A percentile compares a stretch with the other conserved stretches of the same genome.
These are phyloP conservation scores for Vigna angularis DNA, from an alignment of 306 rosid species.

Conservation along the genomic window DNA sequence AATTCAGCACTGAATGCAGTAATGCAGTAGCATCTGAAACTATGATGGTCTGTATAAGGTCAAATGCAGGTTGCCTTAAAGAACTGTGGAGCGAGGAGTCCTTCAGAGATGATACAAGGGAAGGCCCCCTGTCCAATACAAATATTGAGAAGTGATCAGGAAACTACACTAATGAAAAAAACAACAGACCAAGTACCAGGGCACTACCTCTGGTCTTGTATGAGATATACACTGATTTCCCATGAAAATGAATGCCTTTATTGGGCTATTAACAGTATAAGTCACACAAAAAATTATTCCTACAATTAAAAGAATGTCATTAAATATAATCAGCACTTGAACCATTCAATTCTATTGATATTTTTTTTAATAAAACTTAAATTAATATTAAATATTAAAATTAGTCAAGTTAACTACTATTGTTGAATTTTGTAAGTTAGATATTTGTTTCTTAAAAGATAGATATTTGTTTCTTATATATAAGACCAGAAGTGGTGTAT, in stretches of 20 bases:
- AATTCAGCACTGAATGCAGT: constrained; percentile 62
- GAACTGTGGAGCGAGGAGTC: constrained; percentile 92
- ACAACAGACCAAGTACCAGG: constrained; percentile 26
- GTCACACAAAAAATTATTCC: too few species aligned
- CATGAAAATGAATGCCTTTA: background rate
- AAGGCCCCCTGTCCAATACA: constrained; percentile 86
- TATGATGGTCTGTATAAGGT: constrained; percentile 81
- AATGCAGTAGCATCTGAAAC: constrained; percentile 91
- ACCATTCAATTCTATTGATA: too few species aligned
- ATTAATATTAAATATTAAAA: too few species aligned
- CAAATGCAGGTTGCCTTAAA: constrained; percentile 95
- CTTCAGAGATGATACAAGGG: constrained; percentile 89
- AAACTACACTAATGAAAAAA: constrained; percentile 38
- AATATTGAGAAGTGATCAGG: constrained; percentile 46
- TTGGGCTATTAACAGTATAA: too few species aligned
- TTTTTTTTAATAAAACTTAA: too few species aligned
- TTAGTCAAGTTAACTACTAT: too few species aligned
- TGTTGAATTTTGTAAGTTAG: too few species aligned
- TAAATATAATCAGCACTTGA: too few species aligned
- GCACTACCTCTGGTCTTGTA: background rate
- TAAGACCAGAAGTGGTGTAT: background rate
- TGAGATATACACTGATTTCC: background rate
- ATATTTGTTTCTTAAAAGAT: too few species aligned
- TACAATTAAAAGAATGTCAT: too few species aligned
- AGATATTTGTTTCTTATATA: too few species aligned